phyloP scores from a whole-genome alignment of 345 rosid species.

The Bruguiera parviflora region DNA sequence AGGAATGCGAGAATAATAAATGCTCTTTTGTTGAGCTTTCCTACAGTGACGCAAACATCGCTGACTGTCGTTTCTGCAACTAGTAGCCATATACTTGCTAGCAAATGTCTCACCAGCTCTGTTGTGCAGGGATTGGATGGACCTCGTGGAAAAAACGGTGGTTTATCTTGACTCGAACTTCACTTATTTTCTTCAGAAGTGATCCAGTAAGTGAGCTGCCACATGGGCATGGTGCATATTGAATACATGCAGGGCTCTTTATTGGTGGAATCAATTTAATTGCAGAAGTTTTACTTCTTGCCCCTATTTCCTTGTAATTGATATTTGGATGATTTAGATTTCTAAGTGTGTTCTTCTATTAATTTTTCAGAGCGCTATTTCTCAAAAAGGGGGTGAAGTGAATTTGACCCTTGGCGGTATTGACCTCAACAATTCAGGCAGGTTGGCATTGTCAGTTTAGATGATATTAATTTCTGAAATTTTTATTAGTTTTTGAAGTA shows the following conservation, averaged over 20 bases:
- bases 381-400: conserved; percentile 68
- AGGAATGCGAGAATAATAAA: background rate
- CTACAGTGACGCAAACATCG: background rate
- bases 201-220: conserved; percentile 54
- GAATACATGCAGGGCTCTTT: too few species aligned
- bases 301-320: too few species aligned
- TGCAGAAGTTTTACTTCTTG: too few species aligned
- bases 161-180: conserved; percentile 66
- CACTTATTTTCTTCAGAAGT: conserved; percentile 75
- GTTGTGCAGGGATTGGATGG: conserved; percentile 65
- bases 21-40: background rate
- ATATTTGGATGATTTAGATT: too few species aligned
- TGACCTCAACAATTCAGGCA: conserved; percentile 99
- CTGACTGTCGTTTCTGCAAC: background rate
- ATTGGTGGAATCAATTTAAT: too few species aligned
- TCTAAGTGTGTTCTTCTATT: too few species aligned
- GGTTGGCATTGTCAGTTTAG: conserved; percentile 64
- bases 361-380: conserved; percentile 48
- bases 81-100: background rate
- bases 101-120: background rate
- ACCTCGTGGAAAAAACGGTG: conserved; percentile 79
- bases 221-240: background rate
- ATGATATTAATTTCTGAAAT: conserved; percentile 3
- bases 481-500: conserved; percentile 18
- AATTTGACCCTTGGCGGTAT: conserved; percentile 80